These are phyloP conservation scores for Aegilops umbellulata DNA, from an alignment of 176 grass and related monocot genomes.

Conservation along the genomic window DNA sequence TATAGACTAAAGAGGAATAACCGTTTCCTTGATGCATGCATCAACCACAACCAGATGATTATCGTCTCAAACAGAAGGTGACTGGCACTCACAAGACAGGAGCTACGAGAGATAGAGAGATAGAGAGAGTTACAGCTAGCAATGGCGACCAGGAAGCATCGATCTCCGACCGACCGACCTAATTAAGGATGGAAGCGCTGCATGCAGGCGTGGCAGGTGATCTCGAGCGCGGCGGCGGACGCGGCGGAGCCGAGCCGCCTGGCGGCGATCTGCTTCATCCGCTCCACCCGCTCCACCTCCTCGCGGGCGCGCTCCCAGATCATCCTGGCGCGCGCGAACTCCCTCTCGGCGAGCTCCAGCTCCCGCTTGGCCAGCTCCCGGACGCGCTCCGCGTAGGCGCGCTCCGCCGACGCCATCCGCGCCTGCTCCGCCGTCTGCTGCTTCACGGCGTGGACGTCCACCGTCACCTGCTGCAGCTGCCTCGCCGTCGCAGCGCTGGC, in stretches of 20 bases:
- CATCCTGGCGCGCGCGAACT: constrained; percentile 75
- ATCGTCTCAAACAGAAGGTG: constrained; percentile 21
- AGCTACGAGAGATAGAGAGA: neutral
- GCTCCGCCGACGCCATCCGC: constrained; percentile 61
- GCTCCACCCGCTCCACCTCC: constrained; percentile 90
- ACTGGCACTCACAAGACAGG: constrained; percentile 7
- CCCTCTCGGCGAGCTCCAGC: constrained; percentile 81
- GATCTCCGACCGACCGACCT: neutral
- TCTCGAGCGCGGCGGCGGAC: constrained; percentile 68
- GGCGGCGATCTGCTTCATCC: constrained; percentile 84
- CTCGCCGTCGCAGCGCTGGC: neutral
- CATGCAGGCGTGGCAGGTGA: constrained; percentile 95
- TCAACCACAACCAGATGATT: constrained; percentile 19
- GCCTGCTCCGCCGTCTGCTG: constrained; percentile 91
- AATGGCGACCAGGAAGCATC: neutral
- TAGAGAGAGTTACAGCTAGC: constrained; percentile 14
- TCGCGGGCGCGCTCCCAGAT: constrained; percentile 86
- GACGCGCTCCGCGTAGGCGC: constrained; percentile 79
- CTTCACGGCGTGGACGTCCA: constrained; percentile 55
- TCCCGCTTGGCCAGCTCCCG: constrained; percentile 75
- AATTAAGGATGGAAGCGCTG: constrained; percentile 78
- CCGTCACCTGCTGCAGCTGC: constrained; percentile 2
- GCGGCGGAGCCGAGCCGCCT: constrained; percentile 55
- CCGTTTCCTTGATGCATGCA: constrained; percentile 8
- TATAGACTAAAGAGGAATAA: neutral